A percentile compares a stretch with the other conserved stretches of the same genome.
Conservation (phyloP, 768 basidiomycete genomes). For the Russula sp. region DNA sequence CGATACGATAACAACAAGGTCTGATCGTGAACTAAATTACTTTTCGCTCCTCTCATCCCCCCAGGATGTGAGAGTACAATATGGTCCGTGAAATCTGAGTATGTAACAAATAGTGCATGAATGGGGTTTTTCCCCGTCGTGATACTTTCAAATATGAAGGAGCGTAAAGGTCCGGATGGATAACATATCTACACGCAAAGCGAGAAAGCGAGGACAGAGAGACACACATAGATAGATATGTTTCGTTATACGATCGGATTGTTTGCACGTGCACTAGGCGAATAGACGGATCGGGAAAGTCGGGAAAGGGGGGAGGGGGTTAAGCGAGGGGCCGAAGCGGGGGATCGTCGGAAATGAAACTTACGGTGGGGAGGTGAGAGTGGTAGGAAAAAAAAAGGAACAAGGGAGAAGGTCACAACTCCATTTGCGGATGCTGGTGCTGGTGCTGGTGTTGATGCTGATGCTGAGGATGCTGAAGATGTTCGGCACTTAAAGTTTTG, state of each 20-base stretch:
- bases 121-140: background rate
- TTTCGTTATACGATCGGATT: background rate
- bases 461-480: background rate
- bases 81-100: conserved; percentile 13
- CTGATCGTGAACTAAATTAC: conserved; percentile 19
- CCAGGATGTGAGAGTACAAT: background rate
- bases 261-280: background rate
- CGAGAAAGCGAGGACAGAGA: background rate
- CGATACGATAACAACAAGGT: conserved; percentile 11
- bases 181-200: conserved; percentile 11
- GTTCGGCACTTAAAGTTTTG: background rate
- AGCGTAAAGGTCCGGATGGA: conserved; percentile 4
- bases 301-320: no score
- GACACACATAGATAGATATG: background rate
- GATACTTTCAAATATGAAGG: background rate
- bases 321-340: background rate
- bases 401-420: background rate
- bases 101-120: conserved; percentile 4
- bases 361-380: background rate
- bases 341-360: conserved; percentile 6
- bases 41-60: background rate
- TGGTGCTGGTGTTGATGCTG: background rate
- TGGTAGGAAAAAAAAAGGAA: background rate
- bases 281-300: background rate
- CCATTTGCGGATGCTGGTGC: conserved; percentile 8